Conservation (phyloP, 495 filamentous ascomycete genomes). For the Beverwykella pulmonaria region DNA sequence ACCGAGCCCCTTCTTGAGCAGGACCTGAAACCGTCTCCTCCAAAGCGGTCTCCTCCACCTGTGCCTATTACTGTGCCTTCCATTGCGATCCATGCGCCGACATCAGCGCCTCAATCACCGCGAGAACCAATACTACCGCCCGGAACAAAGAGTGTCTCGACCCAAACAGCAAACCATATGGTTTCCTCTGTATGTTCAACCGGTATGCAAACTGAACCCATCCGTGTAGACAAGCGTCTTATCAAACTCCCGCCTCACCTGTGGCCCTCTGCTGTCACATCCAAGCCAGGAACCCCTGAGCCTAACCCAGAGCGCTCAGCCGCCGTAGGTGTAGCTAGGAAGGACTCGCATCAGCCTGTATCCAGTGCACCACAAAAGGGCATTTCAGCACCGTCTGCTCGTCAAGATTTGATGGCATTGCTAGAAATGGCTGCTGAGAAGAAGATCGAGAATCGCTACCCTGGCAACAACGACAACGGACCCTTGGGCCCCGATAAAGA, state of each 20-base stretch:
- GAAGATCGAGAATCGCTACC: constrained; percentile 66
- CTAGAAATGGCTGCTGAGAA: constrained; percentile 21
- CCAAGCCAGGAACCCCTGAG: constrained; percentile 57
- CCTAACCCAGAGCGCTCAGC: constrained; percentile 38
- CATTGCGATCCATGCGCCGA: constrained; percentile 67
- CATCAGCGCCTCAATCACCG: constrained; percentile 66
- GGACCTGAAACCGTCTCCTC: constrained; percentile 30
- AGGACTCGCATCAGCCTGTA: constrained; percentile 20
- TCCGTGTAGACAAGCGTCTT: constrained; percentile 73
- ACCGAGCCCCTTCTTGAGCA: constrained; percentile 57
- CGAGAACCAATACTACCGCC: constrained; percentile 64
- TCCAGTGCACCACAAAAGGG: not conserved
- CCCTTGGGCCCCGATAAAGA: constrained; percentile 63
- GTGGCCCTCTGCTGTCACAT: constrained; percentile 69
- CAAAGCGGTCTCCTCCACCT: constrained; percentile 39
- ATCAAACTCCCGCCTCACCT: constrained; percentile 76
- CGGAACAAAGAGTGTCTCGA: constrained; percentile 62
- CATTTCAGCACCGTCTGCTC: constrained; percentile 10
- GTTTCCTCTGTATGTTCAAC: constrained; percentile 51
- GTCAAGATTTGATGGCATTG: constrained; percentile 20
- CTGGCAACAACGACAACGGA: constrained; percentile 82
- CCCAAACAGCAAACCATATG: constrained; percentile 54
- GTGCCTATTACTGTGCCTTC: constrained; percentile 56
- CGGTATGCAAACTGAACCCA: constrained; percentile 85
- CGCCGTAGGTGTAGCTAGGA: constrained; percentile 34